Conservation (phyloP, 1,284 basidiomycete genomes). For the Apiotrichum akiyoshidainum region DNA sequence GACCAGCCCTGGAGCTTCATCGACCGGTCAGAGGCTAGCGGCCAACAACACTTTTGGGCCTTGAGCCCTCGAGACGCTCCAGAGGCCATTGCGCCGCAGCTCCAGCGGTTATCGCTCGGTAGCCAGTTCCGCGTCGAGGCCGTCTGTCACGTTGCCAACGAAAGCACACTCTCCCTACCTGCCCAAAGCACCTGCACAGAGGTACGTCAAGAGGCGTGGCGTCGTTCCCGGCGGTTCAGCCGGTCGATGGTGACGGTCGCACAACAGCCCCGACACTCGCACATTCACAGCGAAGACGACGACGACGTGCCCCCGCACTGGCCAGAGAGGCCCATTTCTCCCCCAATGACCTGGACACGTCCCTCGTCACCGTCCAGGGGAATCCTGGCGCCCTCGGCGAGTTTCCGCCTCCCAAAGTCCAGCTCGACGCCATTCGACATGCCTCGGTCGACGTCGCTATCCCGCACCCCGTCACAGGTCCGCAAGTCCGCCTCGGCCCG, state of each 20-base stretch:
- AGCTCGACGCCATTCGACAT: neutral
- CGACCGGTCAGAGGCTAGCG: conserved; percentile 8
- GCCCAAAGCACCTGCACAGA: neutral
- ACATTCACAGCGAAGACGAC: conserved; percentile 1
- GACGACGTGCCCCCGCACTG: neutral
- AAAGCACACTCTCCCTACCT: conserved; percentile 10
- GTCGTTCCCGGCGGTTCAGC: conserved; percentile 8
- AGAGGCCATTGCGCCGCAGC: conserved; percentile 6
- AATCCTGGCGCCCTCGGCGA: neutral
- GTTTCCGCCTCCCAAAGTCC: neutral
- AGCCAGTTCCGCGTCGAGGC: conserved; percentile 12
- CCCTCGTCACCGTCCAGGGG: conserved; percentile 2
- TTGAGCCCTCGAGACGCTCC: conserved; percentile 2
- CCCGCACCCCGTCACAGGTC: conserved; percentile 3
- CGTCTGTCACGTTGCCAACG: neutral
- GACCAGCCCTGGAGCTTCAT: conserved; percentile 39
- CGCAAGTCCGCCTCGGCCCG: conserved; percentile 11
- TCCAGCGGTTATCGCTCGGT: conserved; percentile 15
- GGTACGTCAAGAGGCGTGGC: neutral
- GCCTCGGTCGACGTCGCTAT: neutral
- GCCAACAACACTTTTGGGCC: conserved; percentile 19
- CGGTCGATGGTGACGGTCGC: conserved; percentile 13
- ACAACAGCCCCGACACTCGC: conserved; percentile 1
- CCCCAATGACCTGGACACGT: conserved; percentile 5
- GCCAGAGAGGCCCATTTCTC: conserved; percentile 11